Base-by-base conservation (phyloP, 768 basidiomycete species). In the Mycena vitilis region DNA sequence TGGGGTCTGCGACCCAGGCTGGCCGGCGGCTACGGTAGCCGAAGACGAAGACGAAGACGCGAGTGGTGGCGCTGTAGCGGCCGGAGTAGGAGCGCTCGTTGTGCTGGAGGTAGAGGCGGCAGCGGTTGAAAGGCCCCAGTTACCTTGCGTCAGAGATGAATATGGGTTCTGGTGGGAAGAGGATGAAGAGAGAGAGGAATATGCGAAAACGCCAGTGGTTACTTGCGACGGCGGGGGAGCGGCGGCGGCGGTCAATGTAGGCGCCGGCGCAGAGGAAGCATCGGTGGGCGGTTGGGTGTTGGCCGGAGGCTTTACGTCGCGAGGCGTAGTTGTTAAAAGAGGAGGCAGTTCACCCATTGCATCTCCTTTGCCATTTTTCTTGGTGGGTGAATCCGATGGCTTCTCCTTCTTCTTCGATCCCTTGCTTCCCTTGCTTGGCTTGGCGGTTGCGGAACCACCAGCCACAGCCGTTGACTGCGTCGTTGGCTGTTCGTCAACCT, bases 321-420 rank as follows among this genome's bases (percentile, higher is more conserved):
- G 80, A 0, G 93, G 92, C 1, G 87, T 81, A 13, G 88, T 88
- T 1, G 91, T 92, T 20, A 92, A 75, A 5, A 91, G 91, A 9
- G 92, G 92, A 23, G 92, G 91, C 34, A 91, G 77, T 18, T 80
- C 82, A 4, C 83, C 87, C 74, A 87, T 89, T 22, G 78, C 60
- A 57, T 91, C 90, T 49, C 86, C 89, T 72, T 91, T 91, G 6
- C 91, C 83, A 71, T 90, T 91, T 66, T 91, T 84, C 78, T 89
- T 92, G 68, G 93, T 90, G 82, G 54, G 8, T 22, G 91, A 90
- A 63, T 93, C 91, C 36, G 85, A 75, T 4, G 78, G 74, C 3
- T 80, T 77, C 12, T 77, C 78, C 75, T 90, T 92, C 84, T 88
- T 91, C 75, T 81, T 83, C 36, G 78, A 81, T 49, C 75, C 73